Evolutionary conservation across 441 rosid species (phyloP).

Genomic region (Arabidopsis lyrata): DNA sequence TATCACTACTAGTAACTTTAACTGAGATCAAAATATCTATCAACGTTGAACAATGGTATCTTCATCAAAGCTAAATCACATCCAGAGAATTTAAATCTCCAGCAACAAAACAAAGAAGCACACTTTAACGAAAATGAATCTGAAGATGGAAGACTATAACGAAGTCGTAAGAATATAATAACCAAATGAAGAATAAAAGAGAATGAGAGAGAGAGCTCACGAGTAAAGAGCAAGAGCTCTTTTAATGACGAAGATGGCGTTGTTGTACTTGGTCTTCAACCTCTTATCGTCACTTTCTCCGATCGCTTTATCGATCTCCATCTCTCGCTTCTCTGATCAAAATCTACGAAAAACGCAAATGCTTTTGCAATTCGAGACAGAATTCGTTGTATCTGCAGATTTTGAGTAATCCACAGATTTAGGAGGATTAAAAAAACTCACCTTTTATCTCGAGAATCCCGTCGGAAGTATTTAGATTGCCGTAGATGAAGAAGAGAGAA

Average conservation of each 20-base stretch:
- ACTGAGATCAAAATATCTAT: constrained; percentile 2
- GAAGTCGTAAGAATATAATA: not conserved
- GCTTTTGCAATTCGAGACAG: constrained; percentile 26
- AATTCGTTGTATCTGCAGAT: not conserved
- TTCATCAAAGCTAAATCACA: not conserved
- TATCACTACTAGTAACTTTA: not conserved
- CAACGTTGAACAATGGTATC: not conserved
- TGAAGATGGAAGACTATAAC: constrained; percentile 36
- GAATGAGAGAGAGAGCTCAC: constrained; percentile 55
- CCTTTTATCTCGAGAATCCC: constrained; percentile 4
- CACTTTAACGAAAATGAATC: constrained; percentile 32
- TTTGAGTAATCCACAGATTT: constrained; percentile 9
- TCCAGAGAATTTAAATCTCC: constrained; percentile 9
- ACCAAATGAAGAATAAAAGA: constrained; percentile 19
- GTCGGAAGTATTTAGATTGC: constrained; percentile 29
- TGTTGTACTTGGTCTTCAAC: constrained; percentile 90
- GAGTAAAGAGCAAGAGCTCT: constrained; percentile 95
- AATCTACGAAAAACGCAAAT: constrained; percentile 23
- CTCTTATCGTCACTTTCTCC: constrained; percentile 83
- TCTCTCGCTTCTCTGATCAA: constrained; percentile 40
- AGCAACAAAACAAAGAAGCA: not conserved
- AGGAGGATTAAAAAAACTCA: not conserved
- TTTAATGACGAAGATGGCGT: constrained; percentile 88
- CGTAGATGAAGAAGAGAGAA: constrained; percentile 23
- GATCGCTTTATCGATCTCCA: constrained; percentile 96